Evolutionary conservation across 192 early-diverging fungal species (phyloP).

Genomic region (Coemansia sp.): DNA sequence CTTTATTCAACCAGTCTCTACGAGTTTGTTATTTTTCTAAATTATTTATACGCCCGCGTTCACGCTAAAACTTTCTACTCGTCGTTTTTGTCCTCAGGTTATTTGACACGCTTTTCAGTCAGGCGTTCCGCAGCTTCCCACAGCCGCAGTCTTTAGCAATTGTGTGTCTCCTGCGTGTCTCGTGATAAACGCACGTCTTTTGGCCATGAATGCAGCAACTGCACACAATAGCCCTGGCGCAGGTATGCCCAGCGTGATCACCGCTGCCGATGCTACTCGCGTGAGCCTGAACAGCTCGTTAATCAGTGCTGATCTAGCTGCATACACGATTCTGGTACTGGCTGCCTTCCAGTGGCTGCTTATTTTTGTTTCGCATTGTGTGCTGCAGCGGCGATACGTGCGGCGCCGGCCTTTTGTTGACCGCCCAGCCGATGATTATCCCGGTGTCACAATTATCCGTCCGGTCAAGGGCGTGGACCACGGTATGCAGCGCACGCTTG

Average conservation of each 20-base stretch:
- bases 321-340: constrained; percentile 23
- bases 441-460: constrained; percentile 87
- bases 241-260: constrained; percentile 3
- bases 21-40: too few relatives aligned
- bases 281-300: not conserved
- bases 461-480: constrained; percentile 92
- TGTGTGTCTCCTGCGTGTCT: not conserved
- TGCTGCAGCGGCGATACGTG: constrained; percentile 49
- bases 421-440: constrained; percentile 45
- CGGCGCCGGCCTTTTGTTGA: constrained; percentile 30
- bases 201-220: constrained; percentile 7
- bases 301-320: constrained; percentile 13
- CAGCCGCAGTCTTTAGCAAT: not conserved
- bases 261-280: constrained; percentile 1
- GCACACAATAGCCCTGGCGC: constrained; percentile 28
- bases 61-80: not conserved
- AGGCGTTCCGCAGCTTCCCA: not conserved
- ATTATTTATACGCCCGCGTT: not conserved
- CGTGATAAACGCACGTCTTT: not conserved
- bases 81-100: not conserved
- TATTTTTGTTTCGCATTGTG: constrained; percentile 36
- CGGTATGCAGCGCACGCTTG: constrained; percentile 77
- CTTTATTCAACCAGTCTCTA: too few relatives aligned
- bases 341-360: constrained; percentile 30
- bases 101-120: not conserved